These are phyloP conservation scores for Microsporum ferrugineum DNA, from an alignment of 2,329 filamentous ascomycete species.

Conservation along the genomic window DNA sequence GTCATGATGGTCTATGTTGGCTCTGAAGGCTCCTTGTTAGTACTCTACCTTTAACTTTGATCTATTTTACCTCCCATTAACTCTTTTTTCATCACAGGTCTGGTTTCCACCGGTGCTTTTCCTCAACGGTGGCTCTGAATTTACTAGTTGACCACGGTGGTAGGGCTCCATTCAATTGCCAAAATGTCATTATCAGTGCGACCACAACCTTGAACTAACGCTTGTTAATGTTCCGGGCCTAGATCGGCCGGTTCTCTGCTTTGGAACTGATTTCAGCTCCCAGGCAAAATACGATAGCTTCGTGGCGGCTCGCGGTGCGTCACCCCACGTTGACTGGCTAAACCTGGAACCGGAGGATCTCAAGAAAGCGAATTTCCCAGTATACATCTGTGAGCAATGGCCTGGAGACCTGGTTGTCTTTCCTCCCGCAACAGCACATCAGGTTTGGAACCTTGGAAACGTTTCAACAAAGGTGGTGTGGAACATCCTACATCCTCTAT, in stretches of 20 bases:
- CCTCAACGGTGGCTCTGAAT: conserved; percentile 27
- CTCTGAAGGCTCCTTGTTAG: conserved; percentile 23
- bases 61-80: neutral
- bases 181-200: neutral
- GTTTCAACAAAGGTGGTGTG: conserved; percentile 28
- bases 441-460: conserved; percentile 27
- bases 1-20: conserved; percentile 31
- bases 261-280: conserved; percentile 26
- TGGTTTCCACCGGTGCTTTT: conserved; percentile 29
- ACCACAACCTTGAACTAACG: neutral
- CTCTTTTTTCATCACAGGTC: conserved; percentile 17
- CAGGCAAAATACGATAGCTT: conserved; percentile 26
- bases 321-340: conserved; percentile 27
- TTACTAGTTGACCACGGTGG: conserved; percentile 25
- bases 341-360: conserved; percentile 23
- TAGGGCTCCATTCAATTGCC: conserved; percentile 7
- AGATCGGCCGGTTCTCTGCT: conserved; percentile 22
- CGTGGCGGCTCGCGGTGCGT: conserved; percentile 24
- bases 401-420: conserved; percentile 28
- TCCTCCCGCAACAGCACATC: conserved; percentile 28
- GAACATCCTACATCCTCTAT: conserved; percentile 28
- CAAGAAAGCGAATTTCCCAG: conserved; percentile 24
- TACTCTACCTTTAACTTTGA: neutral
- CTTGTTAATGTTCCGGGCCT: conserved; percentile 8
- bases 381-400: conserved; percentile 26